These are phyloP conservation scores for Fraxinus platypoda DNA, from an alignment of 305 asterid genomes.

Conservation along the genomic window DNA sequence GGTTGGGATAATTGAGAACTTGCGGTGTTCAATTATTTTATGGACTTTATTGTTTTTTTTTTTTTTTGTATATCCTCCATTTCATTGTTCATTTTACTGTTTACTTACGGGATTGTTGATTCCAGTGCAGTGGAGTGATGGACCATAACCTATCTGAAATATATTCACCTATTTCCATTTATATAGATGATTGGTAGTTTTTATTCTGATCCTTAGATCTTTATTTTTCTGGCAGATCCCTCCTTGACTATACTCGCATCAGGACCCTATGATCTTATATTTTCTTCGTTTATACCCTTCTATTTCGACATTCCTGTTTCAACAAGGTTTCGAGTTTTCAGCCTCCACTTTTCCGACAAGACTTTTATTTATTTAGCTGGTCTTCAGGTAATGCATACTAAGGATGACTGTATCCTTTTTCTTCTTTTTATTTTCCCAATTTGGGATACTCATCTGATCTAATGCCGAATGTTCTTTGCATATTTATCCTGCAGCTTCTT, in stretches of 20 bases:
- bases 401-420: not conserved
- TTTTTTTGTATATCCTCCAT: not conserved
- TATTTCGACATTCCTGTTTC: constrained; percentile 96
- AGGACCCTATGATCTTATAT: constrained; percentile 93
- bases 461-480: not conserved
- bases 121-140: not conserved
- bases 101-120: not conserved
- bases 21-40: not conserved
- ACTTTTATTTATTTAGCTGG: constrained; percentile 94
- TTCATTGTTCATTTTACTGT: not conserved
- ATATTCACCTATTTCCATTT: not conserved
- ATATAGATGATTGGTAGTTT: not conserved
- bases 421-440: constrained; percentile 4
- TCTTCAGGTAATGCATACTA: constrained; percentile 66
- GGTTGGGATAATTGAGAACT: not conserved
- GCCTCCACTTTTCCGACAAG: constrained; percentile 92
- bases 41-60: not conserved
- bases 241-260: constrained; percentile 72
- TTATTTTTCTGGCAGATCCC: constrained; percentile 66
- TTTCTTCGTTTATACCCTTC: constrained; percentile 92
- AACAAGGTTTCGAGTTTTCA: constrained; percentile 71
- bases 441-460: constrained; percentile 12
- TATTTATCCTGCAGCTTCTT: constrained; percentile 35
- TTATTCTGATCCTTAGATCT: constrained; percentile 23
- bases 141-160: constrained; percentile 7